Conservation (phyloP, 805 yeast genomes). For the Jamesozyma lodderae region DNA sequence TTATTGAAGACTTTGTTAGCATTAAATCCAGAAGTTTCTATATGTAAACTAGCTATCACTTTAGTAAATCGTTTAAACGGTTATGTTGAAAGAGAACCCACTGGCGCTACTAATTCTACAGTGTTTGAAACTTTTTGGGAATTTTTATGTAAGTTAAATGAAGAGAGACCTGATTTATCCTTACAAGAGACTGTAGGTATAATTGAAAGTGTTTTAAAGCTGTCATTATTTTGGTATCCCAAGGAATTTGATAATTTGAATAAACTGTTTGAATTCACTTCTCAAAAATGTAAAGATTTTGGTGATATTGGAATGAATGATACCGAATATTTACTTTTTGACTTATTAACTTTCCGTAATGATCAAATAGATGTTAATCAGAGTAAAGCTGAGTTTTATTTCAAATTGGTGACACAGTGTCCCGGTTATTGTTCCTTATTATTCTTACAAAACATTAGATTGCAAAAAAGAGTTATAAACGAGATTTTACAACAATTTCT, state of each 20-base stretch:
- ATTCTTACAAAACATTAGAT: slow-evolving; percentile 45
- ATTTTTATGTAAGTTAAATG: slow-evolving; percentile 48
- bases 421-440: slow-evolving; percentile 18
- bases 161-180: slow-evolving; percentile 55
- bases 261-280: slow-evolving; percentile 48
- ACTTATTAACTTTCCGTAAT: slow-evolving; percentile 11
- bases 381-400: too few relatives aligned
- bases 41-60: slow-evolving; percentile 56
- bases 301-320: slow-evolving; percentile 13
- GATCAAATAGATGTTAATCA: too few relatives aligned
- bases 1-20: slow-evolving; percentile 58
- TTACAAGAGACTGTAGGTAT: slow-evolving; percentile 56
- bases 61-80: slow-evolving; percentile 56
- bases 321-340: slow-evolving; percentile 14
- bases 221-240: slow-evolving; percentile 62
- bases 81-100: slow-evolving; percentile 11
- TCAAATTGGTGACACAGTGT: slow-evolving; percentile 17
- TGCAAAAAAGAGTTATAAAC: slow-evolving; percentile 27
- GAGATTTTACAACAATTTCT: slow-evolving; percentile 41
- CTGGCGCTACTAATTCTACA: slow-evolving; percentile 12
- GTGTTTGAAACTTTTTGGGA: slow-evolving; percentile 60
- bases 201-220: slow-evolving; percentile 53
- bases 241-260: slow-evolving; percentile 52
- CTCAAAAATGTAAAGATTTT: slow-evolving; percentile 32
- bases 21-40: slow-evolving; percentile 61